A percentile compares a stretch with the other conserved stretches of the same genome.
Conservation (phyloP, 2,329 filamentous ascomycete genomes). For the Teratosphaeria epicoccoides region DNA sequence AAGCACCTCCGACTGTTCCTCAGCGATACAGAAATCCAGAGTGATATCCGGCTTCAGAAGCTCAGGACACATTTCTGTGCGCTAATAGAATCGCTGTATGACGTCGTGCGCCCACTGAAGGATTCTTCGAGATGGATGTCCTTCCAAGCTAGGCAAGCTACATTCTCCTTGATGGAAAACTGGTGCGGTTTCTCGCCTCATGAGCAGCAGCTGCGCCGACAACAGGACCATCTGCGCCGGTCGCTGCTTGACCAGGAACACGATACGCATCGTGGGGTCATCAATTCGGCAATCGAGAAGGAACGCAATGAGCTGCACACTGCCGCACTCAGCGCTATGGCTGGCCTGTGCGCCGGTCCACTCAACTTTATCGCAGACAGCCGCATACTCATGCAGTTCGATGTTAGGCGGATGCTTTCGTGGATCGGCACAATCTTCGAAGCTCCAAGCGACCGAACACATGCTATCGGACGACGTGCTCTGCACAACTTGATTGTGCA, state of each 20-base stretch:
- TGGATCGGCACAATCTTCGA: constrained; percentile 97
- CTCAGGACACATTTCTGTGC: constrained; percentile 89
- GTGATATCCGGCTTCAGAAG: constrained; percentile 88
- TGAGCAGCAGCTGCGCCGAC: constrained; percentile 65
- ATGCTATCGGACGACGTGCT: constrained; percentile 77
- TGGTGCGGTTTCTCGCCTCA: constrained; percentile 98
- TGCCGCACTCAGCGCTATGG: constrained; percentile 90
- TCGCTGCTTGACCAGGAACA: constrained; percentile 70
- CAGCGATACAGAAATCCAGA: constrained; percentile 88
- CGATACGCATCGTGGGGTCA: constrained; percentile 58
- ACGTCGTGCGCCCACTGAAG: constrained; percentile 74
- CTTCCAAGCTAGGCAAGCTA: constrained; percentile 89
- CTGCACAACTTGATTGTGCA: constrained; percentile 81
- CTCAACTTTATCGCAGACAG: constrained; percentile 83
- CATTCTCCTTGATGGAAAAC: constrained; percentile 94
- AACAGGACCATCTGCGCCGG: constrained; percentile 80
- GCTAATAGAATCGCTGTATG: constrained; percentile 82
- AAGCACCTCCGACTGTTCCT: constrained; percentile 90
- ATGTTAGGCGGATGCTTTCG: constrained; percentile 79
- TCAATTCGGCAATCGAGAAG: constrained; percentile 88
- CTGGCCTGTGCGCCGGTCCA: constrained; percentile 71
- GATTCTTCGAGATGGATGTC: constrained; percentile 92
- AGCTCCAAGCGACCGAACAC: constrained; percentile 81
- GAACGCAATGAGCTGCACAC: constrained; percentile 88
- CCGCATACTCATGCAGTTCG: constrained; percentile 78